These are phyloP conservation scores for Neolentinus lepideus DNA, from an alignment of 1,284 basidiomycete genomes.

Conservation along the genomic window DNA sequence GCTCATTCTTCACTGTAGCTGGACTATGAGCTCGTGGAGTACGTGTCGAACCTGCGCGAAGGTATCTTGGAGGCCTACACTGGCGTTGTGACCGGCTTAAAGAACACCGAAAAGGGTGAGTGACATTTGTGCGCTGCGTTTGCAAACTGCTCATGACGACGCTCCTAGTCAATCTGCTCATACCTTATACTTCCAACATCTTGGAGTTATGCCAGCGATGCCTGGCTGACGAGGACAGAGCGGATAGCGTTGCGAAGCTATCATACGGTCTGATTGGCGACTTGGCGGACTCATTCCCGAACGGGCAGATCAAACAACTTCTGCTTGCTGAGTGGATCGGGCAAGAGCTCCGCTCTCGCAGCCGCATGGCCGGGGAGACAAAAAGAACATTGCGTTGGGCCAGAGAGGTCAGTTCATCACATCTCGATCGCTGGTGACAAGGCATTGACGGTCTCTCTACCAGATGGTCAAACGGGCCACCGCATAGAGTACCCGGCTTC, in stretches of 20 bases:
- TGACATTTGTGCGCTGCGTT: conserved; percentile 4
- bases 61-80: conserved; percentile 97
- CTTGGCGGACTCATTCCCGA: conserved; percentile 81
- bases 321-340: conserved; percentile 82
- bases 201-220: conserved; percentile 80
- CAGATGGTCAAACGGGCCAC: conserved; percentile 70
- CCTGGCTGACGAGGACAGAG: conserved; percentile 78
- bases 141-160: conserved; percentile 6
- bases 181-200: conserved; percentile 73
- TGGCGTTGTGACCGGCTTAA: conserved; percentile 88
- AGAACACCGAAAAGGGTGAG: conserved; percentile 73
- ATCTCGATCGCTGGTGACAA: not conserved
- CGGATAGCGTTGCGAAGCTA: conserved; percentile 73
- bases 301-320: conserved; percentile 74
- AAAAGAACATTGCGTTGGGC: conserved; percentile 82
- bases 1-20: conserved; percentile 34
- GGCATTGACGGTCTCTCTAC: conserved; percentile 8
- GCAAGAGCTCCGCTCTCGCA: conserved; percentile 66
- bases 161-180: conserved; percentile 51
- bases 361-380: conserved; percentile 58
- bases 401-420: conserved; percentile 52
- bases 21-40: conserved; percentile 89
- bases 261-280: conserved; percentile 88
- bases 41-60: conserved; percentile 86
- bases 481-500: conserved; percentile 34